phyloP scores from a whole-genome alignment of 176 grass and related monocot species.

The Juncus effusus region DNA sequence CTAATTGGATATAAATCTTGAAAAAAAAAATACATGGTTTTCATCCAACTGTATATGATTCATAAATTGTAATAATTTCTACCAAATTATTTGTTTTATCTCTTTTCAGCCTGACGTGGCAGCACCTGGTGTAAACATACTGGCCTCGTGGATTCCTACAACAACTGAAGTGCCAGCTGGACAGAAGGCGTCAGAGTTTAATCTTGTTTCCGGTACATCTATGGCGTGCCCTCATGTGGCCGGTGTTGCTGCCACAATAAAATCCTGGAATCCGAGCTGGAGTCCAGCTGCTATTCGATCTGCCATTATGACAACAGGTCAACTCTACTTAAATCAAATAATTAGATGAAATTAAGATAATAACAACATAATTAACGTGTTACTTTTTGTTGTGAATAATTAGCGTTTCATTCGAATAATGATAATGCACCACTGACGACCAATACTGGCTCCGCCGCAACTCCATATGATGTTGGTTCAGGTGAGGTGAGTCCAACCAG shows the following conservation, averaged over 20 bases:
- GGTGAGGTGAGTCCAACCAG: conserved; percentile 62
- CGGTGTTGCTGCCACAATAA: conserved; percentile 54
- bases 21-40: too few species aligned
- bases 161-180: conserved; percentile 36
- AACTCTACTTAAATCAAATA: background rate
- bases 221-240: conserved; percentile 90
- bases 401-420: conserved; percentile 63
- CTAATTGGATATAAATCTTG: too few species aligned
- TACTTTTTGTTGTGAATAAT: background rate
- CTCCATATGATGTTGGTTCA: conserved; percentile 59
- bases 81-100: background rate
- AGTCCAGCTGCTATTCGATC: conserved; percentile 75
- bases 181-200: conserved; percentile 71
- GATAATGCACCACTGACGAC: conserved; percentile 41
- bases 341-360: background rate
- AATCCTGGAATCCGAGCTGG: conserved; percentile 79
- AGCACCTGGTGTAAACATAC: conserved; percentile 85
- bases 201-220: conserved; percentile 78
- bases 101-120: conserved; percentile 60
- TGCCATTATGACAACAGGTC: conserved; percentile 77
- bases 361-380: background rate
- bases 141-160: conserved; percentile 70
- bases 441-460: conserved; percentile 39
- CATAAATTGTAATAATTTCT: background rate
- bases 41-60: background rate